Conservation (phyloP, 306 rosid genomes). For the Astragalus membranaceus region DNA sequence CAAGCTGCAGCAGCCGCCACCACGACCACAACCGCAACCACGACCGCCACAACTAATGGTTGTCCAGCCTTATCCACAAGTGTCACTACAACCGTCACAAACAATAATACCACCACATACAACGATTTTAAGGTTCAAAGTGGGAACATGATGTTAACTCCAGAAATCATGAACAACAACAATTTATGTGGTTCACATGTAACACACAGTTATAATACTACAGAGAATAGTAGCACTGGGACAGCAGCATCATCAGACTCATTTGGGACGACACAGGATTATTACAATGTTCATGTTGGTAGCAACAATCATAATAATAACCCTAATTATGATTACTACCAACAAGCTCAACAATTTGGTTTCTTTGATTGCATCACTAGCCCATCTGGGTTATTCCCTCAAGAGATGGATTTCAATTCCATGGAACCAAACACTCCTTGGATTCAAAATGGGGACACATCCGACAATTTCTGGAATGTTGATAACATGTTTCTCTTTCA, state of each 20-base stretch:
- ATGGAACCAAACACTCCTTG: constrained; percentile 47
- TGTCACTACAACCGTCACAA: not conserved
- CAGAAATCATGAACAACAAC: constrained; percentile 17
- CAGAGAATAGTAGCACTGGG: constrained; percentile 79
- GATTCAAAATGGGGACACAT: constrained; percentile 47
- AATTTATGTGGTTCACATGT: constrained; percentile 20
- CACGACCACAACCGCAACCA: not conserved
- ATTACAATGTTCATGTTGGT: constrained; percentile 27
- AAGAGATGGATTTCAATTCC: constrained; percentile 42
- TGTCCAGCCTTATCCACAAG: not conserved
- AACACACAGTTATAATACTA: constrained; percentile 48
- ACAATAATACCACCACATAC: not conserved
- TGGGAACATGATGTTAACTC: constrained; percentile 29
- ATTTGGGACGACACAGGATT: constrained; percentile 60
- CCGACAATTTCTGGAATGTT: constrained; percentile 63
- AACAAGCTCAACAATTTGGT: constrained; percentile 28
- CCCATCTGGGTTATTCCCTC: constrained; percentile 31
- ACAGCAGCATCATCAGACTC: constrained; percentile 63
- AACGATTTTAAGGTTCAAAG: constrained; percentile 21
- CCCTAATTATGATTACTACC: constrained; percentile 36
- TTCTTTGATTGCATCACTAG: constrained; percentile 39
- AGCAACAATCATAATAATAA: constrained; percentile 17
- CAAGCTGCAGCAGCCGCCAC: constrained; percentile 57
- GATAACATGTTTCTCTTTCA: constrained; percentile 68
- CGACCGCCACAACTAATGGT: not conserved